Evolutionary conservation across 495 filamentous ascomycete species (phyloP).

Genomic region (Clavariopsis aquatica): DNA sequence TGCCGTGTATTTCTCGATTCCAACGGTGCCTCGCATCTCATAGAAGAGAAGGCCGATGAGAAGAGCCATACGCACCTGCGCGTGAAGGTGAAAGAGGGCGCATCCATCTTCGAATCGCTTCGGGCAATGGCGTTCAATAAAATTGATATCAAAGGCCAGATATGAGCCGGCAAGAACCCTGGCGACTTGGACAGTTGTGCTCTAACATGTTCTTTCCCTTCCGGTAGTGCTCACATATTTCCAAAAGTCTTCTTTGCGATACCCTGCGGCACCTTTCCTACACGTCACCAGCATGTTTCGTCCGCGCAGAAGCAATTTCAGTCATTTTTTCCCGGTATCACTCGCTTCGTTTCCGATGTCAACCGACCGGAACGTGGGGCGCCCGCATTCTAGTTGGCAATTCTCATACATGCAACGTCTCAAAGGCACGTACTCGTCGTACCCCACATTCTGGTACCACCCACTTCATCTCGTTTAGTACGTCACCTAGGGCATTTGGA

Average conservation of each 20-base stretch:
- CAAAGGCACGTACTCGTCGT: slow-evolving; percentile 8
- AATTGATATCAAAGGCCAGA: slow-evolving; percentile 94
- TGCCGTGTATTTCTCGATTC: slow-evolving; percentile 86
- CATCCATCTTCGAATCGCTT: slow-evolving; percentile 63
- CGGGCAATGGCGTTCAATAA: slow-evolving; percentile 72
- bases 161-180: slow-evolving; percentile 3
- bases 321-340: slow-evolving; percentile 25
- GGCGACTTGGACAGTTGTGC: background rate
- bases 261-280: slow-evolving; percentile 18
- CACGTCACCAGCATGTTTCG: slow-evolving; percentile 5
- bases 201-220: background rate
- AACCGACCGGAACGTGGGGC: slow-evolving; percentile 32
- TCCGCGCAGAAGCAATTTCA: slow-evolving; percentile 10
- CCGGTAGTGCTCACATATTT: background rate
- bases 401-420: slow-evolving; percentile 31
- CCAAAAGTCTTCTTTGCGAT: slow-evolving; percentile 21
- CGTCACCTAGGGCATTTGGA: slow-evolving; percentile 17
- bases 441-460: slow-evolving; percentile 17
- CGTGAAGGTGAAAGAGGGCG: slow-evolving; percentile 40
- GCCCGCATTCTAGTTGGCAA: slow-evolving; percentile 29
- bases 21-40: slow-evolving; percentile 68
- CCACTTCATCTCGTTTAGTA: slow-evolving; percentile 8
- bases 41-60: slow-evolving; percentile 73
- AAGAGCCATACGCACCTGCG: background rate
- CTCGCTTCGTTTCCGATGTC: slow-evolving; percentile 25